These are phyloP conservation scores for Colletotrichum sp. DNA, from an alignment of 2,329 filamentous ascomycete species.

Conservation along the genomic window DNA sequence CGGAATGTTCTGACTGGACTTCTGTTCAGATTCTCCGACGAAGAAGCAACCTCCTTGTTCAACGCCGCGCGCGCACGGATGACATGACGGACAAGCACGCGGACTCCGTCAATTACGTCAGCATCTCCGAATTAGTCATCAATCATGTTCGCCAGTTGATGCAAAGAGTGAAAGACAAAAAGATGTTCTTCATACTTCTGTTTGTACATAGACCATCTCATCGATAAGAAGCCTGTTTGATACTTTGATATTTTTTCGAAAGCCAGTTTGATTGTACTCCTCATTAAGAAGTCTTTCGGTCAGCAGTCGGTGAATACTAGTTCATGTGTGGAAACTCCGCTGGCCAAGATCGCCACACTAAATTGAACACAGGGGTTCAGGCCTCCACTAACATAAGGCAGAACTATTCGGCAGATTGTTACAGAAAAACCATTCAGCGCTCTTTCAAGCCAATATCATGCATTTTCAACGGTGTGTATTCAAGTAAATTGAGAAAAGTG, in stretches of 20 bases:
- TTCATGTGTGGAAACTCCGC: not conserved
- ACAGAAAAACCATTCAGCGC: rapidly evolving
- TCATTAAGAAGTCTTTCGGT: not conserved
- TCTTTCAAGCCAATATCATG: not conserved
- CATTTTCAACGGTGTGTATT: rapidly evolving
- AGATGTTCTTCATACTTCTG: not conserved
- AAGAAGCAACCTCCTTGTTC: not conserved
- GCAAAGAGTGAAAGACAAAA: not conserved
- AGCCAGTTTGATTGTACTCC: not conserved
- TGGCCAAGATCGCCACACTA: not conserved
- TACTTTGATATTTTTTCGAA: too few species aligned
- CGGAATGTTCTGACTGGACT: not conserved
- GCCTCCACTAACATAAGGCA: not conserved
- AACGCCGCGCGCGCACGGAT: not conserved
- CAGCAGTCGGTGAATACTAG: not conserved
- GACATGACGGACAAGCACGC: not conserved
- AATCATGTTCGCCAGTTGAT: not conserved
- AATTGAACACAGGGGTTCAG: not conserved
- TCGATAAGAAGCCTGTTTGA: not conserved
- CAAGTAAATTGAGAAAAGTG: not conserved
- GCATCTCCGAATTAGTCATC: not conserved
- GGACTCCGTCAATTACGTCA: not conserved
- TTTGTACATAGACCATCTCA: not conserved
- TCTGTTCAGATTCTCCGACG: constrained; percentile 1
- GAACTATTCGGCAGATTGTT: not conserved